These are phyloP conservation scores for Xylariomycetidae sp. DNA, from an alignment of 2,329 filamentous ascomycete genomes.

Conservation along the genomic window DNA sequence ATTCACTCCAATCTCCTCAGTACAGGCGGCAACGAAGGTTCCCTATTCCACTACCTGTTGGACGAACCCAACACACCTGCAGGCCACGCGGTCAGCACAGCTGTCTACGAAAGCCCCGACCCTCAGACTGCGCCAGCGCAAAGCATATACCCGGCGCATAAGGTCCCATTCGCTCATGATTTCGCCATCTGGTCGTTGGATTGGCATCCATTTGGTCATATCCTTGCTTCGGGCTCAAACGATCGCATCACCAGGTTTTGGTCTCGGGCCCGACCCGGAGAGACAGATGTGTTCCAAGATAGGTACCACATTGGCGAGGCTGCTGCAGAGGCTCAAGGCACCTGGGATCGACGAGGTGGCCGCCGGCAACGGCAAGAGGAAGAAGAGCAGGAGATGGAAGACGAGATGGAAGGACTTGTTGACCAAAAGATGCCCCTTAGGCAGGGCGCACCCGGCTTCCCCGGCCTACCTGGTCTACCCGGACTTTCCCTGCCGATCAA, in stretches of 20 bases:
- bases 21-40: conserved; percentile 84
- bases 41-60: conserved; percentile 88
- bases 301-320: conserved; percentile 93
- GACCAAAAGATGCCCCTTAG: conserved; percentile 78
- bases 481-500: conserved; percentile 36
- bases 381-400: conserved; percentile 88
- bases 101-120: conserved; percentile 80
- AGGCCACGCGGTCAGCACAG: conserved; percentile 63
- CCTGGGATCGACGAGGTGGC: conserved; percentile 76
- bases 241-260: conserved; percentile 96
- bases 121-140: conserved; percentile 75
- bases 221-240: conserved; percentile 91
- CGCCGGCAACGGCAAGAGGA: conserved; percentile 79
- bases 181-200: conserved; percentile 96
- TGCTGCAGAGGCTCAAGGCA: conserved; percentile 90
- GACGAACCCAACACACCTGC: conserved; percentile 85
- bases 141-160: conserved; percentile 88
- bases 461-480: conserved; percentile 52
- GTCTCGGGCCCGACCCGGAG: conserved; percentile 84
- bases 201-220: conserved; percentile 95
- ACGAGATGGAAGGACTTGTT: conserved; percentile 86
- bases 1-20: conserved; percentile 84
- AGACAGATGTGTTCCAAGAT: conserved; percentile 79
- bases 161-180: conserved; percentile 80
- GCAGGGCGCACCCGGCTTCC: conserved; percentile 42